Evolutionary conservation across 305 asterid species (phyloP).

Genomic region (Rubia occidens): DNA sequence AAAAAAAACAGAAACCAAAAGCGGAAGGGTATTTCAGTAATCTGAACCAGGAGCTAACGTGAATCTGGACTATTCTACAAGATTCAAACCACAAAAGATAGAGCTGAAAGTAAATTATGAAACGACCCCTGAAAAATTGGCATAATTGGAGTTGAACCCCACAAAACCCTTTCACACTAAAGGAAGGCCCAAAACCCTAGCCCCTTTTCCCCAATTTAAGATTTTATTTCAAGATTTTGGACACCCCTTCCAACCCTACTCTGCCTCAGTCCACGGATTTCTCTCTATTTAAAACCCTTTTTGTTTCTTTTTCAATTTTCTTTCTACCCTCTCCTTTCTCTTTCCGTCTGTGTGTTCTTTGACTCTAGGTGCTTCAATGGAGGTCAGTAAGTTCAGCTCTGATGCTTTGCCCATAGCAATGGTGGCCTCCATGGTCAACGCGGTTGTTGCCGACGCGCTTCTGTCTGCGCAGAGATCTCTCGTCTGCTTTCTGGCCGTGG

Average conservation of each 20-base stretch:
- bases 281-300: conserved; percentile 6
- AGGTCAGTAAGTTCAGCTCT: conserved; percentile 29
- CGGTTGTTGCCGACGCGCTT: conserved; percentile 26
- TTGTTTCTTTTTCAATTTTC: conserved; percentile 7
- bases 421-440: conserved; percentile 25
- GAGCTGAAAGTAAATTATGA: not conserved
- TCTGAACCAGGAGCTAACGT: not conserved
- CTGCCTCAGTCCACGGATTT: conserved; percentile 12
- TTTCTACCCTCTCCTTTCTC: not conserved
- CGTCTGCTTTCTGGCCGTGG: conserved; percentile 36
- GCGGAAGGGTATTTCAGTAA: not conserved
- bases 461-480: conserved; percentile 34
- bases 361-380: conserved; percentile 26
- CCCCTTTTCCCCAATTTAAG: not conserved
- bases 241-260: conserved; percentile 5
- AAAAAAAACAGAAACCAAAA: too few species aligned
- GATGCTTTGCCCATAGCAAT: conserved; percentile 23
- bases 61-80: not conserved
- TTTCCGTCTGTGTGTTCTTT: not conserved
- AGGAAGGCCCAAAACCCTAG: not conserved
- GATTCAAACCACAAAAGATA: not conserved
- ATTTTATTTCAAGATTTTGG: not conserved
- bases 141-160: conserved; percentile 3
- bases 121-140: not conserved
- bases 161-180: conserved; percentile 15